Evolutionary conservation across 2,329 filamentous ascomycete genomes (phyloP).

Genomic region (Dactylonectria macrodidyma): DNA sequence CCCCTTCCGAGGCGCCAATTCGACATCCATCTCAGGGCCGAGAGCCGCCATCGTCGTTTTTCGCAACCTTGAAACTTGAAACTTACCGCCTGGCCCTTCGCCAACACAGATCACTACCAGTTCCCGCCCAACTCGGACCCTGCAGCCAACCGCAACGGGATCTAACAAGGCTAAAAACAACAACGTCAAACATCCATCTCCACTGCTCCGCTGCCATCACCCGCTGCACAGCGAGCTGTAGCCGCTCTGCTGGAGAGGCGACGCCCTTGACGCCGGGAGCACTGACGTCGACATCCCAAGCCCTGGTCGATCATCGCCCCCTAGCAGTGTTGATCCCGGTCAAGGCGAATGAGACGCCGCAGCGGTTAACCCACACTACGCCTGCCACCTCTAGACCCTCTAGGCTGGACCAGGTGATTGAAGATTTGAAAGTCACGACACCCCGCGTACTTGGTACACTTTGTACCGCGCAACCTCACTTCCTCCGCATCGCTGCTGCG

Average conservation of each 20-base stretch:
- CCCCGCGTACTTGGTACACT: constrained; percentile 47
- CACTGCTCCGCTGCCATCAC: constrained; percentile 31
- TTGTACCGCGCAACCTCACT: constrained; percentile 43
- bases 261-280: constrained; percentile 36
- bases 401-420: constrained; percentile 49
- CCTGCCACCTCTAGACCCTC: constrained; percentile 45
- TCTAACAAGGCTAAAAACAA: constrained; percentile 32
- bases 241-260: constrained; percentile 36
- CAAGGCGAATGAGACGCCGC: constrained; percentile 53
- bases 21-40: constrained; percentile 7
- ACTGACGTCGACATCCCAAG: constrained; percentile 46
- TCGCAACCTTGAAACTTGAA: constrained; percentile 15
- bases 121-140: constrained; percentile 39
- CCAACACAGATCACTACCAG: constrained; percentile 38
- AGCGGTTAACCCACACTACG: constrained; percentile 51
- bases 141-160: constrained; percentile 42
- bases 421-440: constrained; percentile 50
- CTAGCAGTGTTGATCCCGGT: constrained; percentile 44
- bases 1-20: constrained; percentile 24
- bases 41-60: constrained; percentile 24
- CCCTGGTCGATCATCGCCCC: constrained; percentile 52
- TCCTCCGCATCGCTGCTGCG: constrained; percentile 30
- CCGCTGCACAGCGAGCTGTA: constrained; percentile 37
- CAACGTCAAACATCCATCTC: constrained; percentile 30
- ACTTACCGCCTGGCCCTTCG: constrained; percentile 30